Percentiles rank a stretch among this genome's conserved stretches.
phyloP scores from a whole-genome alignment of 2,329 filamentous ascomycete genomes.

The Apiospora phragmitis region DNA sequence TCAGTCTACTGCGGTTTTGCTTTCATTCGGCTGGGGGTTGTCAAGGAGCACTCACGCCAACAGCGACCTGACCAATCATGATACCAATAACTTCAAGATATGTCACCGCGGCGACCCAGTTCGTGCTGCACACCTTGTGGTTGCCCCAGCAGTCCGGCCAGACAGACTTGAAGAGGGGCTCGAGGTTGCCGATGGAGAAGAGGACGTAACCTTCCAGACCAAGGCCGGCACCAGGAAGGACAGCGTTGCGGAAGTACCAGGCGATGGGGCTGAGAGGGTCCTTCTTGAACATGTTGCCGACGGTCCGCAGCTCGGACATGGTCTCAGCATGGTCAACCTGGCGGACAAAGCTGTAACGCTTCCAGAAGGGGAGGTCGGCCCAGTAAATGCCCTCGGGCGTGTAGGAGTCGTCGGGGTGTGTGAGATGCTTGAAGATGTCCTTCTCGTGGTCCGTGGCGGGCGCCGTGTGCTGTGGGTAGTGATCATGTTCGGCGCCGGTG shows the following conservation, averaged over 20 bases:
- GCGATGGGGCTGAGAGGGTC: slow-evolving; percentile 82
- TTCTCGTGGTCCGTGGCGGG: slow-evolving; percentile 51
- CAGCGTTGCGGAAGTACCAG: slow-evolving; percentile 88
- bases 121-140: slow-evolving; percentile 65
- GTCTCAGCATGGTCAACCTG: slow-evolving; percentile 72
- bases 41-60: slow-evolving; percentile 64
- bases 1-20: slow-evolving; percentile 14
- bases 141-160: slow-evolving; percentile 80
- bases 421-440: slow-evolving; percentile 72
- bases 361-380: slow-evolving; percentile 75
- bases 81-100: slow-evolving; percentile 95
- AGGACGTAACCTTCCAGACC: slow-evolving; percentile 94
- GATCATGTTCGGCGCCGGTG: slow-evolving; percentile 50
- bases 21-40: background rate
- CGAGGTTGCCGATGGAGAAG: slow-evolving; percentile 93
- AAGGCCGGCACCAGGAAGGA: slow-evolving; percentile 88
- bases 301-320: slow-evolving; percentile 62
- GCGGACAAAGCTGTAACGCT: slow-evolving; percentile 75
- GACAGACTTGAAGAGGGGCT: slow-evolving; percentile 73
- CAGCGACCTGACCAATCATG: slow-evolving; percentile 87
- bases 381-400: slow-evolving; percentile 83
- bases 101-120: slow-evolving; percentile 82
- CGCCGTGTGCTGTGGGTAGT: slow-evolving; percentile 40
- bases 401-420: slow-evolving; percentile 87
- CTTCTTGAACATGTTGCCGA: slow-evolving; percentile 80